Base-by-base conservation (phyloP, 2,329 filamentous ascomycete species). In the Elsinoe necatrix region DNA sequence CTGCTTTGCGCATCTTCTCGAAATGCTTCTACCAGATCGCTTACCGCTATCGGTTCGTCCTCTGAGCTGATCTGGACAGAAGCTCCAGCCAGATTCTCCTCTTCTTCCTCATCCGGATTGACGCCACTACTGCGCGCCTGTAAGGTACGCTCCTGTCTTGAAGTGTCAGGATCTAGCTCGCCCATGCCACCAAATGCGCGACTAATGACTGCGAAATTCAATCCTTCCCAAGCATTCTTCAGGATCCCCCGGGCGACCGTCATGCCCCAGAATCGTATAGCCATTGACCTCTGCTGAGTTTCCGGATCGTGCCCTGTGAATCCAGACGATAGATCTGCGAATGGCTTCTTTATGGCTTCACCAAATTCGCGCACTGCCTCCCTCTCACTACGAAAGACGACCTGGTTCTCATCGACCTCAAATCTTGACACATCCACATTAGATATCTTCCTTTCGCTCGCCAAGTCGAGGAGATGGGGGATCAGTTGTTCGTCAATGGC, bases 141-240 rank as follows among this genome's bases (percentile, higher is more conserved):
- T 25, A 71, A 45, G 6, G 67, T 63, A 45, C 69, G 68, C 61
- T 80, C 78, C 57, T 73, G 69, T 0, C 68, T 70, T 47, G 50
- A 72, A 62, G 60, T 72, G 63, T 20, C 66, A 9, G 62, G 67
- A 39, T 77, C 63, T 1, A 70, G 68, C 11, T 74, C 71, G 4
- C 77, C 77, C n/a, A 79, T 66, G 0, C 82, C 83, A 29, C 82
- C 82, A 68, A 84, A 85, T 3, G 81, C 80, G 29, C 75, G 74
- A 63, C 83, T 81, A 18, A 83, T 77, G 60, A 77, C 77, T 14
- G 73, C 71, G 66, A 79, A 84, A 41, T 78, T 78, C 45, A 85
- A 72, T 1, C 74, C 76, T 59, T 77, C 76, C 0, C 74, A 76
- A 18, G 77, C 77, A 62, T 79, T 79, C 71, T 82, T 75, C 47